Percentiles rank a stretch among this genome's conserved stretches.
phyloP scores from a whole-genome alignment of 2,329 filamentous ascomycete genomes.

The Magnaporthiopsis rhizophila region DNA sequence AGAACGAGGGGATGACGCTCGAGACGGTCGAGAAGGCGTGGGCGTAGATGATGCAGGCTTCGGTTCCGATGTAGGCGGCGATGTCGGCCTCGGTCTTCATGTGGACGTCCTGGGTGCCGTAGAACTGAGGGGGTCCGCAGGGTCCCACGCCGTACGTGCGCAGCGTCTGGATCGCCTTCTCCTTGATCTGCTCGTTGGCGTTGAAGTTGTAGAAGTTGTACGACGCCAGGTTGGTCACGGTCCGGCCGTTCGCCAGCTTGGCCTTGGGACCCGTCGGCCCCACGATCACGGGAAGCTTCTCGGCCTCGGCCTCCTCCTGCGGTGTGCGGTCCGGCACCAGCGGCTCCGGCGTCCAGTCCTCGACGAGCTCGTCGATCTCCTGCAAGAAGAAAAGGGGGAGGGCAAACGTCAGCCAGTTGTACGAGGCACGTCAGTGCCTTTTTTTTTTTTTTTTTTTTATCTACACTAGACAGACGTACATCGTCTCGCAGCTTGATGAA shows the following conservation, averaged over 20 bases:
- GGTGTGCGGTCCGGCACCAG: constrained; percentile 66
- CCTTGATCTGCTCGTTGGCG: constrained; percentile 82
- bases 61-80: constrained; percentile 77
- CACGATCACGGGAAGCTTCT: constrained; percentile 79
- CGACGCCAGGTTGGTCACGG: constrained; percentile 85
- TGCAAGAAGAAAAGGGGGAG: background rate
- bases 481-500: constrained; percentile 86
- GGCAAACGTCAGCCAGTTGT: constrained; percentile 8
- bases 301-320: constrained; percentile 73
- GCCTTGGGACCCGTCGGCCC: constrained; percentile 86
- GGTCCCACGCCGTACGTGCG: constrained; percentile 94
- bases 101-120: constrained; percentile 96
- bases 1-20: constrained; percentile 95
- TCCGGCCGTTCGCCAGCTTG: constrained; percentile 81
- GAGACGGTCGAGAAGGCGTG: constrained; percentile 95
- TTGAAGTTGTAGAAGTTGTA: constrained; percentile 99
- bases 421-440: background rate
- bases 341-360: constrained; percentile 94
- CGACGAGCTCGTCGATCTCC: constrained; percentile 95
- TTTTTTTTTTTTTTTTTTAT: background rate
- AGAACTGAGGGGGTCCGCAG: constrained; percentile 94
- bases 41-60: constrained; percentile 88
- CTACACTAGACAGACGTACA: constrained; percentile 20
- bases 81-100: constrained; percentile 96
- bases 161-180: constrained; percentile 88